Percentiles rank a stretch among this genome's conserved stretches.
Evolutionary conservation across 345 rosid genomes (phyloP).

Genomic region (Populus deltoides): DNA sequence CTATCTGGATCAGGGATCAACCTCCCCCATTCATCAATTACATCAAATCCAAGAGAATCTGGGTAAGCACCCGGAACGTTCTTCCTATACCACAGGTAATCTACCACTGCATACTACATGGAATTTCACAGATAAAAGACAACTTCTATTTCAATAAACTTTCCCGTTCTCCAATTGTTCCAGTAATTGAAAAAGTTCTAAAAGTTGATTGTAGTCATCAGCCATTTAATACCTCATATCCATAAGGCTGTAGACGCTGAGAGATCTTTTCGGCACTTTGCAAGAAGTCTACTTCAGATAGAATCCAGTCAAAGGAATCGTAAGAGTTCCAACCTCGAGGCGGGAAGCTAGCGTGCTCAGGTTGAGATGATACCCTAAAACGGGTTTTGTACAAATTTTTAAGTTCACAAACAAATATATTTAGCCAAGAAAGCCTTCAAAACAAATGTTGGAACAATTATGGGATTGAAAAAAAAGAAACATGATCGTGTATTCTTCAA

Average conservation of each 20-base stretch:
- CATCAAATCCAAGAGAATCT: conserved; percentile 81
- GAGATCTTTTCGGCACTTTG: conserved; percentile 63
- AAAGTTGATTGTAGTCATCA: background rate
- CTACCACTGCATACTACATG: conserved; percentile 82
- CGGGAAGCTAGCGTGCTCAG: conserved; percentile 55
- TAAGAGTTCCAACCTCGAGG: conserved; percentile 99
- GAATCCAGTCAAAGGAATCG: conserved; percentile 86
- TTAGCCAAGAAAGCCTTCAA: background rate
- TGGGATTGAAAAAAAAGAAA: background rate
- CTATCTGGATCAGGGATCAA: conserved; percentile 70
- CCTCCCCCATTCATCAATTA: conserved; percentile 95
- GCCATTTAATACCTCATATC: conserved; percentile 57
- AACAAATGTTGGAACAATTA: background rate
- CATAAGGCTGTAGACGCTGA: conserved; percentile 54
- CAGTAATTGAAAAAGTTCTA: background rate
- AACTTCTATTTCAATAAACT: background rate
- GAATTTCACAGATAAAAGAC: background rate
- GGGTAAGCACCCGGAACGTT: conserved; percentile 67
- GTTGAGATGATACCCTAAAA: conserved; percentile 34
- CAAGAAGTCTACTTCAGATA: conserved; percentile 84
- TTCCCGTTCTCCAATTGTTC: background rate
- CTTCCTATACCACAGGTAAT: conserved; percentile 91
- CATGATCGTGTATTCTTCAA: background rate
- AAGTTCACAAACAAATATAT: background rate
- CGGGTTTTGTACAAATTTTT: background rate